A percentile compares a stretch with the other conserved stretches of the same genome.
Conservation (phyloP, 2,329 filamentous ascomycete species). For the Claviceps monticola region DNA sequence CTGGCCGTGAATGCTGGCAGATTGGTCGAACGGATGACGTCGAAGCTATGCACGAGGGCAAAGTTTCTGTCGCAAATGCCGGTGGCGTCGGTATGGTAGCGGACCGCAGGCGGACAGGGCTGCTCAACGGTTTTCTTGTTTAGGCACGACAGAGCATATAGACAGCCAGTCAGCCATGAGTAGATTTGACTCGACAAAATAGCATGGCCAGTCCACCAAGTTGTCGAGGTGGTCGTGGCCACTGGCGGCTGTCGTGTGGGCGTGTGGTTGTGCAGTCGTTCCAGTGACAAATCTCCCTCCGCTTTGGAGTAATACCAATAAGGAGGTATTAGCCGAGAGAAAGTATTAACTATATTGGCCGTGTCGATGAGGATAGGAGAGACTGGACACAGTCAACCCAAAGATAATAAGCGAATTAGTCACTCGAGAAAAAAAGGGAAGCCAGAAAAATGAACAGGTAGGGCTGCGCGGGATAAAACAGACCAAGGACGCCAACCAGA, state of each 20-base stretch:
- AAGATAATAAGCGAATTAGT: too few relatives aligned
- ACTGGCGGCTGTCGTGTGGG: background rate
- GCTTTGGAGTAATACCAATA: too few relatives aligned
- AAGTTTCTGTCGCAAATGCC: background rate
- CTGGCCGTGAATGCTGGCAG: background rate
- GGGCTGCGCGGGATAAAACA: background rate
- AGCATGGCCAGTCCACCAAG: background rate
- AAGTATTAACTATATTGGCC: background rate
- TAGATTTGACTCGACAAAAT: background rate
- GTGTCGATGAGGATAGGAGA: background rate
- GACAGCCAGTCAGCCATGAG: background rate
- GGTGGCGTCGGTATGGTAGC: too few relatives aligned
- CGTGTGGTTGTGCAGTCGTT: background rate
- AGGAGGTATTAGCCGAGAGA: background rate
- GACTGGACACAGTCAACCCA: background rate
- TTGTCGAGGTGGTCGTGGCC: background rate
- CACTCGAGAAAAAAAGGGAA: background rate
- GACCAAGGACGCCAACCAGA: background rate
- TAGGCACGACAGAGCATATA: too few relatives aligned
- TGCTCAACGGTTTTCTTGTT: too few relatives aligned
- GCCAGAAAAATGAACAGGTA: background rate
- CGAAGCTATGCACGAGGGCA: background rate
- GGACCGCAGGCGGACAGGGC: too few relatives aligned
- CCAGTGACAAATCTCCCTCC: background rate
- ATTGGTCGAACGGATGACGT: background rate